These are phyloP conservation scores for Hyaloperonospora brassicae DNA, from an alignment of 352 stramenopile species.

Conservation along the genomic window DNA sequence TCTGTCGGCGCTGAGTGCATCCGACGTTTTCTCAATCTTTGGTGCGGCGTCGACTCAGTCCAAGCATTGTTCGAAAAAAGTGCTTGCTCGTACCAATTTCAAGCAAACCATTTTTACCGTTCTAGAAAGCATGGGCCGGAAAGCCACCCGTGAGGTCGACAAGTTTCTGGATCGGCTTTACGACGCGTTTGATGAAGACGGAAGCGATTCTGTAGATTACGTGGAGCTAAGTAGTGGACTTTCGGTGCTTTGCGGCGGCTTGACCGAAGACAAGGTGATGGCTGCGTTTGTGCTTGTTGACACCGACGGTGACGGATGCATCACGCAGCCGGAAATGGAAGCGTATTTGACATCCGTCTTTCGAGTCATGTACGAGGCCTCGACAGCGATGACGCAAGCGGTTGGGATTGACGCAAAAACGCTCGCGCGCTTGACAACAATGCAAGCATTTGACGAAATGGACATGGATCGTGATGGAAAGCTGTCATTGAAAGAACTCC, in stretches of 20 bases:
- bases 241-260: slow-evolving; percentile 64
- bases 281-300: slow-evolving; percentile 84
- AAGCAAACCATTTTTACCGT: slow-evolving; percentile 62
- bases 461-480: slow-evolving; percentile 78
- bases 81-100: slow-evolving; percentile 56
- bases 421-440: slow-evolving; percentile 64
- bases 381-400: slow-evolving; percentile 22
- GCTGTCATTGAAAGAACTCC: slow-evolving; percentile 77
- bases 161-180: slow-evolving; percentile 70
- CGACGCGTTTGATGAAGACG: slow-evolving; percentile 65
- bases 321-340: slow-evolving; percentile 76
- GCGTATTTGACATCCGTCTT: slow-evolving; percentile 72
- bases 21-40: slow-evolving; percentile 58
- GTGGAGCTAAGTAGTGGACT: slow-evolving; percentile 70
- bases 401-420: slow-evolving; percentile 44
- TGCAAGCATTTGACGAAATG: slow-evolving; percentile 79
- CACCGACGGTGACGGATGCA: slow-evolving; percentile 71
- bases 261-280: slow-evolving; percentile 67
- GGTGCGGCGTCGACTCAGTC: slow-evolving; percentile 24
- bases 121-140: slow-evolving; percentile 47
- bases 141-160: slow-evolving; percentile 39
- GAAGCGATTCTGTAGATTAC: slow-evolving; percentile 65
- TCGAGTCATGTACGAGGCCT: slow-evolving; percentile 52
- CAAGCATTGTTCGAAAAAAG: slow-evolving; percentile 7
- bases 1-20: slow-evolving; percentile 36